These are phyloP conservation scores for Myrica gale DNA, from an alignment of 306 rosid genomes.

Conservation along the genomic window DNA sequence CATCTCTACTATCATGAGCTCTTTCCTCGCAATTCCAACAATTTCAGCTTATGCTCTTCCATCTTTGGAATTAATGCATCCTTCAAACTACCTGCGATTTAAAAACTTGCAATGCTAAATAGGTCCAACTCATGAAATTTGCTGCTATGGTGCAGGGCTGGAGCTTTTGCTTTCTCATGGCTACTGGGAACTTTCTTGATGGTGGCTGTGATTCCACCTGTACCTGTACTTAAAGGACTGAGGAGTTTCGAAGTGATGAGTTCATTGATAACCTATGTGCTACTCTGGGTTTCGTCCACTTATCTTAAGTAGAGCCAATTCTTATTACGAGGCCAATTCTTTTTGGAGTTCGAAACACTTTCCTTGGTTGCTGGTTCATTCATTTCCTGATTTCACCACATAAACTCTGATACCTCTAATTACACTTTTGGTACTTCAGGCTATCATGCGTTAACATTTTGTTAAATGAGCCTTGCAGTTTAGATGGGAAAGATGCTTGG, in stretches of 20 bases:
- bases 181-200: constrained; percentile 95
- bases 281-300: constrained; percentile 87
- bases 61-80: background rate
- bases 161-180: constrained; percentile 79
- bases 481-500: constrained; percentile 16
- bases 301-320: constrained; percentile 55
- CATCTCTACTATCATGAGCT: background rate
- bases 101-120: background rate
- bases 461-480: constrained; percentile 21
- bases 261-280: constrained; percentile 68
- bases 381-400: constrained; percentile 16
- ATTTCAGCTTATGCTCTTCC: background rate
- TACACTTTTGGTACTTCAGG: constrained; percentile 10
- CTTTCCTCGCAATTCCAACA: background rate
- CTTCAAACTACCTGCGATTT: constrained; percentile 10
- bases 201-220: constrained; percentile 91
- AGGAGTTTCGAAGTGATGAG: constrained; percentile 87
- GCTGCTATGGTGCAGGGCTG: constrained; percentile 65
- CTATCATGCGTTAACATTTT: background rate
- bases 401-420: background rate
- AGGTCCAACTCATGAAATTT: constrained; percentile 21
- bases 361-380: constrained; percentile 8
- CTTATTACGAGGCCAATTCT: constrained; percentile 39
- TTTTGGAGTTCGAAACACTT: constrained; percentile 24
- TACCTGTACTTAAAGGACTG: constrained; percentile 66